These are phyloP conservation scores for Botrytis porri DNA, from an alignment of 2,329 filamentous ascomycete species.

Conservation along the genomic window DNA sequence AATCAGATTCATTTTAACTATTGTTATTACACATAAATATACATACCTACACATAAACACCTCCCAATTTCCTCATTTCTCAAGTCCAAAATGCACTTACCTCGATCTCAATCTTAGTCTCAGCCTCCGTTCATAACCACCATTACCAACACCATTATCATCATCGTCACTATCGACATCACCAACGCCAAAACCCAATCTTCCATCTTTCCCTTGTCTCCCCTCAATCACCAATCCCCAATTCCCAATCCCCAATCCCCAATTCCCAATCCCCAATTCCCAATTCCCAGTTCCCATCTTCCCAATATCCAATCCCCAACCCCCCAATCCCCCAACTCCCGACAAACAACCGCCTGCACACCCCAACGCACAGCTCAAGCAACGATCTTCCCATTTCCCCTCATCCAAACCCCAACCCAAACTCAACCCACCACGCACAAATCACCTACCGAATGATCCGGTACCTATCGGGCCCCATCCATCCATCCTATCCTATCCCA, in stretches of 20 bases:
- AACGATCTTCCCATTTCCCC: background rate
- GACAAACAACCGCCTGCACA: background rate
- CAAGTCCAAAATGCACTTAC: background rate
- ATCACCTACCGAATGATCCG: background rate
- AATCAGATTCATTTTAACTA: background rate
- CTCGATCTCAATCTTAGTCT: background rate
- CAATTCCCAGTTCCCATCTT: too few species aligned
- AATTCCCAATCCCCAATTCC: background rate
- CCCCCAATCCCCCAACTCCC: background rate
- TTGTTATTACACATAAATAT: background rate
- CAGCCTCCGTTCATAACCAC: background rate
- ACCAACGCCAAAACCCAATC: background rate
- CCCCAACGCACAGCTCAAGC: conserved; percentile 14
- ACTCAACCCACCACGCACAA: background rate
- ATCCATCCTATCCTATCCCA: background rate
- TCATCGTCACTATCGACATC: too few species aligned
- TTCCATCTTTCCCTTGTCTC: background rate
- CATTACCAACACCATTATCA: background rate
- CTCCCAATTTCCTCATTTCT: background rate
- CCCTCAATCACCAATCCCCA: background rate
- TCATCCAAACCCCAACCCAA: background rate
- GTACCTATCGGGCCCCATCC: background rate
- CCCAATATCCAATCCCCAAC: background rate
- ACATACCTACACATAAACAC: background rate
- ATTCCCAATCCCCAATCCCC: background rate